Percentiles rank a stretch among this genome's conserved stretches.
These are phyloP conservation scores for Madurella fahalii DNA, from an alignment of 2,329 filamentous ascomycete species.

Conservation along the genomic window DNA sequence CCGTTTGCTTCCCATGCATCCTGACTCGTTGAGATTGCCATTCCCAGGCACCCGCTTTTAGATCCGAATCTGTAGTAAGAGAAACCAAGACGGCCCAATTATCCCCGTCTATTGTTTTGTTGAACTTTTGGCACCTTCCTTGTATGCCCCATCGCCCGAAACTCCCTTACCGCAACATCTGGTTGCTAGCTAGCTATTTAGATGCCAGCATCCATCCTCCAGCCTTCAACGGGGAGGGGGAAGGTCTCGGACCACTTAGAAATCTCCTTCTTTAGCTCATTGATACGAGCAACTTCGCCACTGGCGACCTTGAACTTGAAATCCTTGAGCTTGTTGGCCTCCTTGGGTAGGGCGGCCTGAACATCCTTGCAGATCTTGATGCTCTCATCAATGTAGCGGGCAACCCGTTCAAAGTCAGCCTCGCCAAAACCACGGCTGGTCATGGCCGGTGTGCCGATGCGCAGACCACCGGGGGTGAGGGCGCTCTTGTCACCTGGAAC, in stretches of 20 bases:
- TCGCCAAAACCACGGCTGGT: constrained; percentile 90
- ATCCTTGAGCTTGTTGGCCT: constrained; percentile 99
- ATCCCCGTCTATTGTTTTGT: constrained; percentile 17
- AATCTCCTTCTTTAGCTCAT: constrained; percentile 84
- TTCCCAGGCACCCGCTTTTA: constrained; percentile 10
- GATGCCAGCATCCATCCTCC: constrained; percentile 58
- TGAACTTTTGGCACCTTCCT: constrained; percentile 13
- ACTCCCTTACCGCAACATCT: not conserved
- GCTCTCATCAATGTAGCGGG: constrained; percentile 79
- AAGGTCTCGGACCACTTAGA: constrained; percentile 80
- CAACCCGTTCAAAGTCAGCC: constrained; percentile 88
- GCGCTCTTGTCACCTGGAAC: constrained; percentile 97
- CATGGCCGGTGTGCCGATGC: constrained; percentile 97
- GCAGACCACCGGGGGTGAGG: constrained; percentile 88
- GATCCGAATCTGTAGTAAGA: constrained; percentile 9
- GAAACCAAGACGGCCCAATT: constrained; percentile 11
- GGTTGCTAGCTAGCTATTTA: constrained; percentile 34
- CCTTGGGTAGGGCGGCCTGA: constrained; percentile 82
- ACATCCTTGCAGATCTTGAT: constrained; percentile 89
- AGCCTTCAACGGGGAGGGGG: constrained; percentile 83
- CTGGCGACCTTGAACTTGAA: constrained; percentile 89
- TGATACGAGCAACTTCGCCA: constrained; percentile 77
- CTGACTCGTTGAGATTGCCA: constrained; percentile 25
- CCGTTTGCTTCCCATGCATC: constrained; percentile 22
- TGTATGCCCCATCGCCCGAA: not conserved